Percentiles rank a stretch among this genome's conserved stretches.
Conservation (phyloP, 2,329 filamentous ascomycete genomes). For the Bretziella fagacearum region DNA sequence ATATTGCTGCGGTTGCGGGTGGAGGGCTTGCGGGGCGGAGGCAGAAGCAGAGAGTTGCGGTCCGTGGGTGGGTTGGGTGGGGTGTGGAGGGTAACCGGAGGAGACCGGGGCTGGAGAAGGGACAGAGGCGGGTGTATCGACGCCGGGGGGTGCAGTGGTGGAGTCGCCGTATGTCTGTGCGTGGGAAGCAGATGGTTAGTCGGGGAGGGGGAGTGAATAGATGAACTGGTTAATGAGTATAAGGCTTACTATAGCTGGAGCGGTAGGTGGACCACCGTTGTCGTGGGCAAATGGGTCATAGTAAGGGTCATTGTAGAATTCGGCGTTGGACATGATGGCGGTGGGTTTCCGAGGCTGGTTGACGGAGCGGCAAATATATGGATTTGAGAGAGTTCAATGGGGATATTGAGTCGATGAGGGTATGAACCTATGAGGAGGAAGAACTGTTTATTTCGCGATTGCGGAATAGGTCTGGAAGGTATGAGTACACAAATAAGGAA, state of each 20-base stretch:
- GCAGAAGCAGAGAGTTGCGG: no score
- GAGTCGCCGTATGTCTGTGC: constrained; percentile 1
- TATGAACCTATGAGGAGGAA: no score
- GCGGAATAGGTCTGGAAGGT: no score
- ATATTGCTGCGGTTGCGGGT: no score
- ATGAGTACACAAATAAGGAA: no score
- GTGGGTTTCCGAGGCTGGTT: neutral
- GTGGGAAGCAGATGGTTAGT: neutral
- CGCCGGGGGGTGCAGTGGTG: neutral
- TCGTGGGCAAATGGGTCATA: constrained; percentile 13
- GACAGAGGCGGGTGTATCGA: neutral
- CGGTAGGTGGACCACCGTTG: neutral
- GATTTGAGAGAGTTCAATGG: no score
- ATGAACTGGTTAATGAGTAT: no score
- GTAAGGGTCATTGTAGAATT: constrained; percentile 11
- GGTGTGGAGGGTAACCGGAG: neutral
- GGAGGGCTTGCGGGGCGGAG: no score
- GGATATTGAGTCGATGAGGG: no score
- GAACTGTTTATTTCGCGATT: no score
- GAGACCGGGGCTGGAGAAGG: neutral
- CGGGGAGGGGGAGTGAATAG: no score
- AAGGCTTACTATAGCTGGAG: no score
- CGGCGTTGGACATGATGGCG: constrained; percentile 11
- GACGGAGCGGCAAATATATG: neutral
- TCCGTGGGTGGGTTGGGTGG: neutral